A percentile compares a stretch with the other conserved stretches of the same genome.
Evolutionary conservation across 2,329 filamentous ascomycete species (phyloP).

Genomic region (Aspergillus sp.): DNA sequence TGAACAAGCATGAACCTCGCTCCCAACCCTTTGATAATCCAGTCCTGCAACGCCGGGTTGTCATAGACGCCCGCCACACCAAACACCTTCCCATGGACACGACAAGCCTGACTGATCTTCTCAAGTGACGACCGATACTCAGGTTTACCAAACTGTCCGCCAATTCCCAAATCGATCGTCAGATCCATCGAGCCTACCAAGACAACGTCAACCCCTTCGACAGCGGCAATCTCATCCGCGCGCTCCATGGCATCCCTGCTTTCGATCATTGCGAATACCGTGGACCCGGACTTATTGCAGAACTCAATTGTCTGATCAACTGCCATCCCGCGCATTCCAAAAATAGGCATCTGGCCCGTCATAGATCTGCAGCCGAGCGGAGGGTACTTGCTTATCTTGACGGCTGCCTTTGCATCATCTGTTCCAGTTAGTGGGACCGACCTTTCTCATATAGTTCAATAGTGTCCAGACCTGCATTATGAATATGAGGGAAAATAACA

Average conservation of each 20-base stretch:
- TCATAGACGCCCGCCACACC: neutral
- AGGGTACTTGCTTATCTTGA: conserved; percentile 3
- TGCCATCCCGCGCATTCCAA: neutral
- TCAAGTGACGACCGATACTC: neutral
- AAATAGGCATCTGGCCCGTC: neutral
- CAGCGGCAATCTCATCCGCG: neutral
- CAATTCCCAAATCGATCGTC: neutral
- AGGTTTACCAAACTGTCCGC: neutral
- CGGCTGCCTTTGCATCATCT: neutral
- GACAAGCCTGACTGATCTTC: neutral
- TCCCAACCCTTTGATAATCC: neutral
- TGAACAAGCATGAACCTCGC: neutral
- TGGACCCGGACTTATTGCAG: neutral
- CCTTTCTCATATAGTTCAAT: neutral
- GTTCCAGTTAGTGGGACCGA: neutral
- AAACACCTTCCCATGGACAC: neutral
- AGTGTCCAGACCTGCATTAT: neutral
- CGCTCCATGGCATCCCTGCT: neutral
- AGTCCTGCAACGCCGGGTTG: neutral
- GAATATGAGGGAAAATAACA: conserved; percentile 31
- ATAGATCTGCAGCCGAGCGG: neutral
- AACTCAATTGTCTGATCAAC: neutral
- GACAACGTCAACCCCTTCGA: neutral
- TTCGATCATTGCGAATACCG: neutral
- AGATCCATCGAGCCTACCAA: neutral